Evolutionary conservation across 306 rosid genomes (phyloP).

Genomic region (Cucumis melo): DNA sequence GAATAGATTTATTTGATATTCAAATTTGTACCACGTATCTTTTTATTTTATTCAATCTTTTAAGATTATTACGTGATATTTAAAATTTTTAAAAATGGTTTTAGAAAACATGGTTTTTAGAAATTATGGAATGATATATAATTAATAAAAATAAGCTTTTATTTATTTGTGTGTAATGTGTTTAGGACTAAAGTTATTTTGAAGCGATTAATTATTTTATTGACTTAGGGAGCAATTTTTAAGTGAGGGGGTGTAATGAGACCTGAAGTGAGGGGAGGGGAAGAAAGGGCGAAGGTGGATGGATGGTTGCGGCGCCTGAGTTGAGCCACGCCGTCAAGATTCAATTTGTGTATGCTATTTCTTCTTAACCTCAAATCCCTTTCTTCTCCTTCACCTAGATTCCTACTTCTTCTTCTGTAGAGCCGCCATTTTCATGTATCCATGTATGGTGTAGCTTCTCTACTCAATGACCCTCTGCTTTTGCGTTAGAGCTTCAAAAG

Average conservation of each 20-base stretch:
- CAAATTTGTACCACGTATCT: no score
- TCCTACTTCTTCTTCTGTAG: background rate
- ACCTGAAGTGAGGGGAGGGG: background rate
- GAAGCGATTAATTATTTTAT: no score
- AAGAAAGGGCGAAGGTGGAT: background rate
- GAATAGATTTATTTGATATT: no score
- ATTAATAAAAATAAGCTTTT: no score
- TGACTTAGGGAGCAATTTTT: no score
- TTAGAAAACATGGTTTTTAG: no score
- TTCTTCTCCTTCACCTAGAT: background rate
- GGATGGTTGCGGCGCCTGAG: conserved; percentile 1
- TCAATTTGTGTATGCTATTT: background rate
- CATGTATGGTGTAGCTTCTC: conserved; percentile 10
- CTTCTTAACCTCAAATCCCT: background rate
- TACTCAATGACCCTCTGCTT: conserved; percentile 62
- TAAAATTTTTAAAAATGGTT: no score
- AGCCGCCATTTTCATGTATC: background rate
- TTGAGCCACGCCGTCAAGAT: background rate
- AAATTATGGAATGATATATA: no score
- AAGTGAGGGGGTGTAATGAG: background rate
- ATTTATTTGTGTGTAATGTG: no score
- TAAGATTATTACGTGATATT: no score
- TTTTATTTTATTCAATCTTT: no score
- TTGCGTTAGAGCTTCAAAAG: conserved; percentile 35
- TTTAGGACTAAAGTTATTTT: no score